These are phyloP conservation scores for Chlamydomonas incerta DNA, from an alignment of 139 green algal genomes.

Conservation along the genomic window DNA sequence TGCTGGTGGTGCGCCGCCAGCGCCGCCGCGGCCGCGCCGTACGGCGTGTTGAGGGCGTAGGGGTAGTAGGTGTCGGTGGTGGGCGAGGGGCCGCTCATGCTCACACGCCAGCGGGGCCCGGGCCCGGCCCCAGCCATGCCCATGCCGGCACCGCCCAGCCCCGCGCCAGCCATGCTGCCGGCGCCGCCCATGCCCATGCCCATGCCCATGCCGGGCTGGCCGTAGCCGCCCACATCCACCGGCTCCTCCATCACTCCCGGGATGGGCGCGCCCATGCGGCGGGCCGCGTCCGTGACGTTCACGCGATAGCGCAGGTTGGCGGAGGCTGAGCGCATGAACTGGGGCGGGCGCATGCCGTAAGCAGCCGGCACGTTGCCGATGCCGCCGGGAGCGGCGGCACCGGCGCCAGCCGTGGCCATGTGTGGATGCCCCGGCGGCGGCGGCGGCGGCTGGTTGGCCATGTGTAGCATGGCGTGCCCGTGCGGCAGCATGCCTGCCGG, in stretches of 20 bases:
- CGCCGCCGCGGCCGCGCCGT: not conserved
- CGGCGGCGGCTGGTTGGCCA: not conserved
- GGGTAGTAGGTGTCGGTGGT: not conserved
- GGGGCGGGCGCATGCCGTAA: too few species aligned
- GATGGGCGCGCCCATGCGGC: not conserved
- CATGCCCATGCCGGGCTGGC: too few species aligned
- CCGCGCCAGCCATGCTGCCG: too few species aligned
- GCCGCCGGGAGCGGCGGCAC: not conserved
- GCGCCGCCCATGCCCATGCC: too few species aligned
- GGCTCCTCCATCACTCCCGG: not conserved
- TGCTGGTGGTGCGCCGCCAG: not conserved
- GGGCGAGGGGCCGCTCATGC: constrained; percentile 20
- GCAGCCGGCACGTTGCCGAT: not conserved
- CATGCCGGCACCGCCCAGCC: not conserved
- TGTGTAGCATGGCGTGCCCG: not conserved
- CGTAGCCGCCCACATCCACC: not conserved
- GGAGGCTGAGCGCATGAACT: too few species aligned
- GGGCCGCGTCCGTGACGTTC: not conserved
- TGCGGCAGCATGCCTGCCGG: not conserved
- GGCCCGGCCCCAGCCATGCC: not conserved
- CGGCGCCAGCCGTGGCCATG: too few species aligned
- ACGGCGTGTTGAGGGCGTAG: not conserved
- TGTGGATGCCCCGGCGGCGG: not conserved
- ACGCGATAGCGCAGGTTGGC: not conserved
- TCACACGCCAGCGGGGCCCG: constrained; percentile 5